These are phyloP conservation scores for Olyra latifolia DNA, from an alignment of 176 grass and related monocot genomes.

Conservation along the genomic window DNA sequence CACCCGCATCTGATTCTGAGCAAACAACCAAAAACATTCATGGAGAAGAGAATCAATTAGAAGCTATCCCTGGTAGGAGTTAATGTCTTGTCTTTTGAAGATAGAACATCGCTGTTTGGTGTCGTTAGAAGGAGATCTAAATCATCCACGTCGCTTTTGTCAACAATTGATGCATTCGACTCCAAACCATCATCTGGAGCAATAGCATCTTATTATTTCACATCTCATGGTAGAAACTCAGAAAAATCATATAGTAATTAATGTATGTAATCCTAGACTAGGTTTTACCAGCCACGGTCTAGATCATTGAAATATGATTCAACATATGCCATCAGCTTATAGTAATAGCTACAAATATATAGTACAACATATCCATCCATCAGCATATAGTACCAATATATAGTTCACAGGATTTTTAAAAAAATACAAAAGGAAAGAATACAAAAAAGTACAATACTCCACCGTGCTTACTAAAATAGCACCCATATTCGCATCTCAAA, in stretches of 20 bases:
- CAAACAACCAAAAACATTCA: slow-evolving; percentile 15
- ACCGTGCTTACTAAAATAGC: too few relatives aligned
- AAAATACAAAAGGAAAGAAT: too few relatives aligned
- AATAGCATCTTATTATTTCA: background rate
- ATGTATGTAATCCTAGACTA: background rate
- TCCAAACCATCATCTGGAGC: slow-evolving; percentile 71
- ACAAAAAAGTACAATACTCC: too few relatives aligned
- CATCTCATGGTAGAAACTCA: background rate
- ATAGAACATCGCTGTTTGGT: slow-evolving; percentile 59
- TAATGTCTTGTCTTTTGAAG: slow-evolving; percentile 54
- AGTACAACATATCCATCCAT: too few relatives aligned
- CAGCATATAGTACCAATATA: too few relatives aligned
- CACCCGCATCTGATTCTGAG: background rate
- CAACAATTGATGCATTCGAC: slow-evolving; percentile 52
- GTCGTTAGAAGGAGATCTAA: slow-evolving; percentile 67
- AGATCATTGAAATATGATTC: background rate
- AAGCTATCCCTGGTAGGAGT: slow-evolving; percentile 51
- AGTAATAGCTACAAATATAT: background rate
- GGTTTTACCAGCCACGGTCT: background rate
- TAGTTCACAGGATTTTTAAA: too few relatives aligned
- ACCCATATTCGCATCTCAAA: too few relatives aligned
- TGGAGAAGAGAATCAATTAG: slow-evolving; percentile 16
- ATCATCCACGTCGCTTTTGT: slow-evolving; percentile 51
- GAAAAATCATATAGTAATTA: background rate
- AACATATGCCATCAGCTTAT: background rate